phyloP scores from a whole-genome alignment of 2,329 filamentous ascomycete genomes.

The Mycosphaerella arachidis region DNA sequence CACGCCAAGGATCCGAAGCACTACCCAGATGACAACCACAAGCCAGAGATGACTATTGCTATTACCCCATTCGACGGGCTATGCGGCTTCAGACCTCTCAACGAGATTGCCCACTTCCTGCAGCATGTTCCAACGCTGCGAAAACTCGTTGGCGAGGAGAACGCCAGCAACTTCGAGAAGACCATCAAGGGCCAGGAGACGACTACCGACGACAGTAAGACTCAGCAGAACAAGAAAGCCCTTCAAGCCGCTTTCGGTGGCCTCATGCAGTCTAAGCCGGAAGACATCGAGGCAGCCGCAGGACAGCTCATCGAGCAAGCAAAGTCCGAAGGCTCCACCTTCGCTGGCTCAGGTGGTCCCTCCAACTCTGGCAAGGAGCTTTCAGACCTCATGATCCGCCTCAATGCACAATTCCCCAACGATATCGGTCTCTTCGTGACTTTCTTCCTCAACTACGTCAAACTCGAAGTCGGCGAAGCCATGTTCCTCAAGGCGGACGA shows the following conservation, averaged over 20 bases:
- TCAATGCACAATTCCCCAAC: constrained; percentile 77
- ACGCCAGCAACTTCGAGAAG: constrained; percentile 43
- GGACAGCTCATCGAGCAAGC: constrained; percentile 68
- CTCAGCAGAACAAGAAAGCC: constrained; percentile 65
- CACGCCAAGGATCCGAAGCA: constrained; percentile 84
- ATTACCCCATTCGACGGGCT: constrained; percentile 94
- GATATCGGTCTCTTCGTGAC: constrained; percentile 93
- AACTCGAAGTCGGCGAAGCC: constrained; percentile 80
- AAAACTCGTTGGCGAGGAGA: constrained; percentile 45
- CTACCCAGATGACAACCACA: constrained; percentile 99
- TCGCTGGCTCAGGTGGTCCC: constrained; percentile 68
- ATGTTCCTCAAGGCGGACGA: constrained; percentile 96
- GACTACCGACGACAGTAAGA: constrained; percentile 42
- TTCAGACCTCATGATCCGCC: constrained; percentile 68
- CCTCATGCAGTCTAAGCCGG: constrained; percentile 72
- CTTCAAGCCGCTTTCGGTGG: constrained; percentile 70
- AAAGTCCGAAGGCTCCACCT: constrained; percentile 62
- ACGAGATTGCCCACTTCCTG: constrained; percentile 82
- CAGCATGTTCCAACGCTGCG: constrained; percentile 54
- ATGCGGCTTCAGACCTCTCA: constrained; percentile 86
- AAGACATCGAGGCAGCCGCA: constrained; percentile 61
- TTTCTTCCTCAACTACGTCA: constrained; percentile 96
- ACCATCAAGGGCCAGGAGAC: constrained; percentile 51
- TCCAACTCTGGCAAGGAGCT: constrained; percentile 66
- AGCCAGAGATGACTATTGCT: constrained; percentile 98